phyloP scores from a whole-genome alignment of 768 basidiomycete species.

The Epithele typhae region DNA sequence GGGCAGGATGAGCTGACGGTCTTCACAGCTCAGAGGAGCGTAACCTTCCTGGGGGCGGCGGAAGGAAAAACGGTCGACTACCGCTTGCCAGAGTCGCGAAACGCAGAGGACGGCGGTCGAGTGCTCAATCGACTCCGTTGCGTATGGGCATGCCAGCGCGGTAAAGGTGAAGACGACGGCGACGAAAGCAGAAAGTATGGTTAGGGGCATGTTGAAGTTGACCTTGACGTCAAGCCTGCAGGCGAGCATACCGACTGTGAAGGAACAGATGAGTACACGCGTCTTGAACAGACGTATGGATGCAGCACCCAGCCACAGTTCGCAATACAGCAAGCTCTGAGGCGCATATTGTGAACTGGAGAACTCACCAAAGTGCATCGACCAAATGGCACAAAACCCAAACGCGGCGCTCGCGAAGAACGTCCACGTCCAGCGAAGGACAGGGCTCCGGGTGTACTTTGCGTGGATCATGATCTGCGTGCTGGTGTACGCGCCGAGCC shows the following conservation, averaged over 20 bases:
- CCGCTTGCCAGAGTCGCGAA: constrained; percentile 1
- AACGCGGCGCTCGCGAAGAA: constrained; percentile 25
- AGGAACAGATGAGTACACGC: no score
- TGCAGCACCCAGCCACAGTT: no score
- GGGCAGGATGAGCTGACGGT: no score
- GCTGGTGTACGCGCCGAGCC: constrained; percentile 28
- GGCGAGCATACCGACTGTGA: constrained; percentile 26
- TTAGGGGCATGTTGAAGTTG: constrained; percentile 7
- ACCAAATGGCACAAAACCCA: constrained; percentile 27
- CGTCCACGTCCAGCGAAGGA: constrained; percentile 22
- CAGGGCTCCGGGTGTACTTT: constrained; percentile 20
- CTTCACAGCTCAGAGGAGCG: constrained; percentile 12
- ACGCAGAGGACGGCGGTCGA: constrained; percentile 1
- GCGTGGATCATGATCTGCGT: constrained; percentile 28
- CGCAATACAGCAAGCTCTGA: no score
- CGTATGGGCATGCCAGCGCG: constrained; percentile 21
- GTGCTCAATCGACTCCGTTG: constrained; percentile 17
- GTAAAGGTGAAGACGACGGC: no score
- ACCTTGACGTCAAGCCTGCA: constrained; percentile 23
- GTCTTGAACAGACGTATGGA: no score
- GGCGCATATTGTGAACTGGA: no score
- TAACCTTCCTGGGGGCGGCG: constrained; percentile 13
- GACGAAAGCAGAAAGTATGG: no score
- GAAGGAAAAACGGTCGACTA: constrained; percentile 4
- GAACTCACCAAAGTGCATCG: constrained; percentile 27